Evolutionary conservation across 2,329 filamentous ascomycete species (phyloP).

Genomic region (Epicoccum sorghinum): DNA sequence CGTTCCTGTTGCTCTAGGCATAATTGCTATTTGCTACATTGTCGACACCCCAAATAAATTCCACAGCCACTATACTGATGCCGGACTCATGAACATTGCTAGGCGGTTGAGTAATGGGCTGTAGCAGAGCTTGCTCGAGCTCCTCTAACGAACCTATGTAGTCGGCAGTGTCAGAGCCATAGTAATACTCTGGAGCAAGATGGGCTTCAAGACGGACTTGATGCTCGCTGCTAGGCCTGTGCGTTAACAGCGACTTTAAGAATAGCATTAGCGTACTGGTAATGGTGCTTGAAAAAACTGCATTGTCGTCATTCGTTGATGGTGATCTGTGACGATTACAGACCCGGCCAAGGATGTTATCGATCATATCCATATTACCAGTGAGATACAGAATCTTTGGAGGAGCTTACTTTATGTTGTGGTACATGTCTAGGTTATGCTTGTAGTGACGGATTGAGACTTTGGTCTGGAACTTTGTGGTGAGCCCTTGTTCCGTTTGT

Average conservation of each 20-base stretch:
- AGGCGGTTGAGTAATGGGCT: no score
- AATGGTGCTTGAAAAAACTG: background rate
- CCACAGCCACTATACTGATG: no score
- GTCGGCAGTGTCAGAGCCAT: background rate
- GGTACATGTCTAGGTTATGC: no score
- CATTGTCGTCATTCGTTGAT: background rate
- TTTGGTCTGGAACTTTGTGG: no score
- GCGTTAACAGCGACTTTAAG: background rate
- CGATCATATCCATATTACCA: background rate
- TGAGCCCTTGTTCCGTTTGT: no score
- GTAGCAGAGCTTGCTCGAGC: background rate
- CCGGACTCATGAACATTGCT: no score
- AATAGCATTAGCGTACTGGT: background rate
- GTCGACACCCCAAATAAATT: no score
- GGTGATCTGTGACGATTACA: background rate
- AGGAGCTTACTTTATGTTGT: no score
- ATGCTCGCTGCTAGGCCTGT: background rate
- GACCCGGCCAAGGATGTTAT: conserved; percentile 1
- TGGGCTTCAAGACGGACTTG: background rate
- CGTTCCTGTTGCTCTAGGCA: no score
- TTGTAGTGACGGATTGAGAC: no score
- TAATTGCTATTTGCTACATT: no score
- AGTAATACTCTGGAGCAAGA: background rate
- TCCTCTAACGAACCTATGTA: background rate
- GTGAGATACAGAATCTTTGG: no score